phyloP scores from a whole-genome alignment of 169 alveolate species.

The Cryptosporidium sp. region DNA sequence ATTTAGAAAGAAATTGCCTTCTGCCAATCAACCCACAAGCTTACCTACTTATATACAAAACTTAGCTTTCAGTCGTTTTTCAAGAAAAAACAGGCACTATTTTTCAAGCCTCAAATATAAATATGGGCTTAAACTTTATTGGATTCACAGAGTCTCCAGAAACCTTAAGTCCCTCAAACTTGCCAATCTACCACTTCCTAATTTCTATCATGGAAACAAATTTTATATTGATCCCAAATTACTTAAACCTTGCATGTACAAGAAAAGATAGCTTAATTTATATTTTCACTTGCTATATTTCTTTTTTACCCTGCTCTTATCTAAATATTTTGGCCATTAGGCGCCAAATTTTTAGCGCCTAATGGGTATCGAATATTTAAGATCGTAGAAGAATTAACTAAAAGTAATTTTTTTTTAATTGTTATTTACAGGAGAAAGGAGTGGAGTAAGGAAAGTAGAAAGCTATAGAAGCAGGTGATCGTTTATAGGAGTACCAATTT shows the following conservation, averaged over 20 bases:
- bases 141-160: not conserved
- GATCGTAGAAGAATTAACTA: not conserved
- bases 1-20: conserved; percentile 2
- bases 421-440: not conserved
- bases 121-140: conserved; percentile 3
- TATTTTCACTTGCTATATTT: not conserved
- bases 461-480: not conserved
- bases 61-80: not conserved
- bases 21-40: not conserved
- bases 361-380: not conserved
- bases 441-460: not conserved
- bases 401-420: too few species aligned
- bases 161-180: not conserved
- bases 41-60: not conserved
- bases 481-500: not conserved
- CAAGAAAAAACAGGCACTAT: not conserved
- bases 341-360: not conserved
- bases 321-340: not conserved
- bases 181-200: not conserved
- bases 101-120: not conserved
- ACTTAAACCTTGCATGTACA: conserved; percentile 80
- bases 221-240: conserved; percentile 14
- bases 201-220: not conserved
- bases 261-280: conserved; percentile 62
- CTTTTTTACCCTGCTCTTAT: too few species aligned